Evolutionary conservation across 148 eudicot species (phyloP), one percentile per base, ranked within the genome.

Genomic region (Pouteria glomerata): DNA sequence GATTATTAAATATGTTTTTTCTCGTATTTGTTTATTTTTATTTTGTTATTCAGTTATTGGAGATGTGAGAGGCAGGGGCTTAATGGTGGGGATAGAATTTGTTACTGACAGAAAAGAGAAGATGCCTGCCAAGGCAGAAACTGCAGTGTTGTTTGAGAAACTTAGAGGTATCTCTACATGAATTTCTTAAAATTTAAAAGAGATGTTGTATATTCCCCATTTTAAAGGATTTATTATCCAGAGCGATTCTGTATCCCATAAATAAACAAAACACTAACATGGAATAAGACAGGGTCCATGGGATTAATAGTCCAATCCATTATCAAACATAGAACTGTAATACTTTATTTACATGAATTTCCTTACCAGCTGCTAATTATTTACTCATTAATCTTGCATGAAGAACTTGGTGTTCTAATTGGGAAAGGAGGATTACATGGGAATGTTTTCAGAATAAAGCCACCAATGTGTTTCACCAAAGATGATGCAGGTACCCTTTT

Each of bases 371-470:
- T 58, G 55, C 62, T 60, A 27, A 33, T 1, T 55, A 27, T 23
- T 34, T n/a, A 18, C 42, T 57, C 29, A 13, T 77, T n/a, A n/a
- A n/a, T 67, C 33, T 30, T 70, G 13, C 29, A 69, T 82, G 72
- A 26, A 95, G 98, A 91, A 74, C 93, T 89, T 24, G 98, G 98
- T 45, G 79, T 91, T 72, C 87, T 95, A 35, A 96, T 91, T 47
- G 98, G 98, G 19, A 95, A 95, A 86, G 98, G 98, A 16, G 98
- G 98, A 48, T 78, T 95, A 47, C 97, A 95, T 71, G 98, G 97
- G 42, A 95, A 91, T 61, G 98, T 95, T 26, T 91, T 95, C 85
- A 81, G 98, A 76, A 84, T 95, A 78, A 95, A 95, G 76, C 98
- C 98, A 68, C 98, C 98, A 0, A 95, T 95, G 98, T 95, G 98